Evolutionary conservation across 176 grass and related monocot species (phyloP).

Genomic region (Oryza coarctata): DNA sequence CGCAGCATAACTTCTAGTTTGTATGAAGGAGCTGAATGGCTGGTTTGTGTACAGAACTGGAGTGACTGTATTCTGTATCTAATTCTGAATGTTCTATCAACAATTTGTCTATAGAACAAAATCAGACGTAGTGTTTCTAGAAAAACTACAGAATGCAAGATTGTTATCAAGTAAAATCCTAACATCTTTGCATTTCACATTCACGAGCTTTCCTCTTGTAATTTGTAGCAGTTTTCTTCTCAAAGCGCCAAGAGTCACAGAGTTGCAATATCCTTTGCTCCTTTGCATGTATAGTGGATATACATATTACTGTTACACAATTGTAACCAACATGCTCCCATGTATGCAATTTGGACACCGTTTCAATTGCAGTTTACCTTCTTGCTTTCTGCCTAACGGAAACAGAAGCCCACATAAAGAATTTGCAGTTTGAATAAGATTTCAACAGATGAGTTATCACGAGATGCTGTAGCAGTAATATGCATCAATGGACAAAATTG

Average conservation of each 20-base stretch:
- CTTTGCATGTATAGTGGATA: neutral
- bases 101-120: constrained; percentile 10
- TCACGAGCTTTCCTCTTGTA: constrained; percentile 28
- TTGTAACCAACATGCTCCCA: neutral
- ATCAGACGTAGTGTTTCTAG: neutral
- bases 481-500: neutral
- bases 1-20: neutral
- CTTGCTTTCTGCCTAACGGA: constrained; percentile 16
- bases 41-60: constrained; percentile 15
- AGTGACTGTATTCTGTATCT: constrained; percentile 11
- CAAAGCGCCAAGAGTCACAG: neutral
- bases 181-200: constrained; percentile 23
- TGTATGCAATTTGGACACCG: neutral
- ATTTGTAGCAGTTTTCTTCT: constrained; percentile 26
- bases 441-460: constrained; percentile 22
- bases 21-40: neutral
- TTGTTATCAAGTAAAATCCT: constrained; percentile 15
- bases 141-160: neutral
- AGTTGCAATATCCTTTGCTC: neutral
- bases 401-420: constrained; percentile 18
- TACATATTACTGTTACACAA: constrained; percentile 8
- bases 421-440: neutral
- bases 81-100: constrained; percentile 9
- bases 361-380: constrained; percentile 11
- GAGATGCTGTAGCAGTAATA: neutral